A percentile compares a stretch with the other conserved stretches of the same genome.
Conservation (phyloP, 2,329 filamentous ascomycete genomes). For the Penicillium sp. region DNA sequence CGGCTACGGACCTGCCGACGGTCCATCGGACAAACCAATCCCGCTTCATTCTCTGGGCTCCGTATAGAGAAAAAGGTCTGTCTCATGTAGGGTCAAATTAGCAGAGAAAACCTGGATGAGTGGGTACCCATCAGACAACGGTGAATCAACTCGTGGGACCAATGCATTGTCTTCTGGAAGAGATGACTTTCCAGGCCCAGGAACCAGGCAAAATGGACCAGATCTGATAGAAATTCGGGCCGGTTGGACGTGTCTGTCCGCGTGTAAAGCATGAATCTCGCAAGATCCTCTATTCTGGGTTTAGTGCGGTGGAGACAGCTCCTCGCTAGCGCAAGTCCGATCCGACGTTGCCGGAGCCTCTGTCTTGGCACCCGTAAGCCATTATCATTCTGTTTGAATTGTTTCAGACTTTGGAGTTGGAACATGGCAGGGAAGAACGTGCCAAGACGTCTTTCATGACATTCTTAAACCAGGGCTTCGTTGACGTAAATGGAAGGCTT, state of each 20-base stretch:
- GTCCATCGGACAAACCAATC: slow-evolving; percentile 6
- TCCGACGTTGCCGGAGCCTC: not conserved
- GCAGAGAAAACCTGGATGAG: not conserved
- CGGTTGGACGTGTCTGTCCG: slow-evolving; percentile 1
- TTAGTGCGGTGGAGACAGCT: slow-evolving; percentile 19
- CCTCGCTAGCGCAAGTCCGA: not conserved
- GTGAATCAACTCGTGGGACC: not conserved
- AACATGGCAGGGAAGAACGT: not conserved
- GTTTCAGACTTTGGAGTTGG: not conserved
- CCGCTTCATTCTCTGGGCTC: not conserved
- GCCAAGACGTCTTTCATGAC: not conserved
- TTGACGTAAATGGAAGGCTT: not conserved
- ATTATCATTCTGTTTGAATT: not conserved
- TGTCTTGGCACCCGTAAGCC: not conserved
- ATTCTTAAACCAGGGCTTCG: not conserved
- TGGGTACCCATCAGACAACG: not conserved
- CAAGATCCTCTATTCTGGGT: slow-evolving; percentile 27
- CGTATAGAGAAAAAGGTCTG: not conserved
- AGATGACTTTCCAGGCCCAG: slow-evolving; percentile 9
- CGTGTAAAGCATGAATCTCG: slow-evolving; percentile 15
- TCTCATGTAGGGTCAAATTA: not conserved
- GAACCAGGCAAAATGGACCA: not conserved
- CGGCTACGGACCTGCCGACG: not conserved
- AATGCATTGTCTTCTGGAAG: not conserved
- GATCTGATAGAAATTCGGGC: slow-evolving; percentile 17